These are phyloP conservation scores for Pseudogymnoascus pannorum DNA, from an alignment of 2,329 filamentous ascomycete genomes.

Conservation along the genomic window DNA sequence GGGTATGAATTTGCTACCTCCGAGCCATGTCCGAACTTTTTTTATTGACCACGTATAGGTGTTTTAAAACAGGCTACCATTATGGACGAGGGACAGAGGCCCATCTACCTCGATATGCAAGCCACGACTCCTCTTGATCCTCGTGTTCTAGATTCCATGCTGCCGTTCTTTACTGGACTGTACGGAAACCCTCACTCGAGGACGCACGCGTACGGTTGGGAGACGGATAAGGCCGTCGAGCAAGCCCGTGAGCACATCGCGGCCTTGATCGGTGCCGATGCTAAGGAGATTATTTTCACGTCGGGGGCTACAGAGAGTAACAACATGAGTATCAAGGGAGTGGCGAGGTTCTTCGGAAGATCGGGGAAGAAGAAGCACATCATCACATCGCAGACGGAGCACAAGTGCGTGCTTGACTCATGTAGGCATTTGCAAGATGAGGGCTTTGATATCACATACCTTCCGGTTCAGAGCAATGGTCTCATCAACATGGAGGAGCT, in stretches of 20 bases:
- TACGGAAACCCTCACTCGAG: slow-evolving; percentile 97
- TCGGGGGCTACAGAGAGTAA: slow-evolving; percentile 98
- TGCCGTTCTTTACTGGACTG: slow-evolving; percentile 85
- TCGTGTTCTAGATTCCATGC: slow-evolving; percentile 90
- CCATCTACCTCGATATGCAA: slow-evolving; percentile 98
- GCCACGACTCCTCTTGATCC: slow-evolving; percentile 94
- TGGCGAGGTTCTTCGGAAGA: slow-evolving; percentile 88
- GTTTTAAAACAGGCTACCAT: slow-evolving; percentile 86
- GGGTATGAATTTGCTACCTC: slow-evolving; percentile 34
- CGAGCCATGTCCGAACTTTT: slow-evolving; percentile 13
- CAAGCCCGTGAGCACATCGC: slow-evolving; percentile 78
- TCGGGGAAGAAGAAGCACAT: slow-evolving; percentile 97
- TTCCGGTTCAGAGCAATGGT: slow-evolving; percentile 84
- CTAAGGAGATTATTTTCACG: slow-evolving; percentile 98
- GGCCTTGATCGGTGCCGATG: slow-evolving; percentile 79
- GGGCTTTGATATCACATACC: slow-evolving; percentile 92
- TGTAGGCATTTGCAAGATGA: slow-evolving; percentile 96
- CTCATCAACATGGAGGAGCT: slow-evolving; percentile 76
- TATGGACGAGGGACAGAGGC: slow-evolving; percentile 85
- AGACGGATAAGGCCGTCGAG: slow-evolving; percentile 91
- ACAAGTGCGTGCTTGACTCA: slow-evolving; percentile 98
- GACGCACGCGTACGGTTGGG: slow-evolving; percentile 98
- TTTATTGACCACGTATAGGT: slow-evolving; percentile 36
- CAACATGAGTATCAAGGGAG: slow-evolving; percentile 99
- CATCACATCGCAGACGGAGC: slow-evolving; percentile 94